Evolutionary conservation across 2,329 filamentous ascomycete species (phyloP).

Genomic region (Chrysoporthe austroafricana): DNA sequence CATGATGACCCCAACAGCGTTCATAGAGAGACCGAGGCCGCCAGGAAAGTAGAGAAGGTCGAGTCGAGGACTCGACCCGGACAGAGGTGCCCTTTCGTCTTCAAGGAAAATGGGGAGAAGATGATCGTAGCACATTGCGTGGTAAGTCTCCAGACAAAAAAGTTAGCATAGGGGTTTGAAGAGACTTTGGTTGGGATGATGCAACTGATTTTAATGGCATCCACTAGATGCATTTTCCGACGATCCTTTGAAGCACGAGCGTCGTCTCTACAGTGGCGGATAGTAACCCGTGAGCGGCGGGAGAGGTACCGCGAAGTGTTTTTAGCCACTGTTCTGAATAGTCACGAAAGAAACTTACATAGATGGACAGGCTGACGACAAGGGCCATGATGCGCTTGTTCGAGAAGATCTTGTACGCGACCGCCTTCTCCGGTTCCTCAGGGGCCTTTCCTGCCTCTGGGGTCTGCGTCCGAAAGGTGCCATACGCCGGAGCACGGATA

Average conservation of each 20-base stretch:
- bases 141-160: slow-evolving; percentile 63
- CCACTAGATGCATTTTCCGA: neutral
- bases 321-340: neutral
- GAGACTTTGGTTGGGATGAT: neutral
- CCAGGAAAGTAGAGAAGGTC: slow-evolving; percentile 61
- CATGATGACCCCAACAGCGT: slow-evolving; percentile 61
- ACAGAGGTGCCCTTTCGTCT: slow-evolving; percentile 58
- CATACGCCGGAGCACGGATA: slow-evolving; percentile 77
- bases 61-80: slow-evolving; percentile 34
- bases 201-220: neutral
- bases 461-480: slow-evolving; percentile 60
- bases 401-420: slow-evolving; percentile 51
- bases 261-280: neutral
- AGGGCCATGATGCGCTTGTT: slow-evolving; percentile 70
- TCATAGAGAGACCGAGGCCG: slow-evolving; percentile 65
- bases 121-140: slow-evolving; percentile 94
- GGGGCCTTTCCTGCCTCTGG: slow-evolving; percentile 49
- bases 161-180: slow-evolving; percentile 9
- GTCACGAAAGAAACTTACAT: slow-evolving; percentile 43
- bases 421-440: slow-evolving; percentile 34
- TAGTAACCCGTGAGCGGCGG: neutral
- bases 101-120: slow-evolving; percentile 92
- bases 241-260: neutral
- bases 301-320: neutral
- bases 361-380: slow-evolving; percentile 81